These are phyloP conservation scores for Saccharomycopsis sp. DNA, from an alignment of 805 yeast genomes.

Conservation along the genomic window DNA sequence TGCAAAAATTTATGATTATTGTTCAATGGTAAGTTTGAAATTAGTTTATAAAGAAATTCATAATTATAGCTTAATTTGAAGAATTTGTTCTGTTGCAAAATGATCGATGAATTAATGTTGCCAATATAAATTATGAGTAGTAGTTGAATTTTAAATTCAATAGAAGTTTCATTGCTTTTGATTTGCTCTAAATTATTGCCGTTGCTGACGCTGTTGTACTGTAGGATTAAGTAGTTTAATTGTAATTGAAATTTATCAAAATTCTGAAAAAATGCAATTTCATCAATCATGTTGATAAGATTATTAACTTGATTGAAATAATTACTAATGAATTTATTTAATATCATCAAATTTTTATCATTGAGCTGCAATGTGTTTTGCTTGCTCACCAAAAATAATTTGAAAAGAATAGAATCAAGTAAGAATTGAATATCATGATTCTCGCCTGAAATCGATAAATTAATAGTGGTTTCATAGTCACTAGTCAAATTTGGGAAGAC, in stretches of 20 bases:
- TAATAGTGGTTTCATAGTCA: constrained; percentile 25
- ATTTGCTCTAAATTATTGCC: background rate
- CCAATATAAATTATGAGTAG: constrained; percentile 17
- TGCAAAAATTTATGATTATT: constrained; percentile 47
- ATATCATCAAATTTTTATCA: constrained; percentile 6
- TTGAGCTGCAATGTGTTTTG: constrained; percentile 7
- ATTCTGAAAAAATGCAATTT: constrained; percentile 12
- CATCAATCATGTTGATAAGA: constrained; percentile 11
- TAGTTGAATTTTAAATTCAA: constrained; percentile 17
- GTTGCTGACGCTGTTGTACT: constrained; percentile 10
- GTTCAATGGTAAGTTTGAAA: no score
- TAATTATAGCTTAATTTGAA: constrained; percentile 18
- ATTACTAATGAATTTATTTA: constrained; percentile 12
- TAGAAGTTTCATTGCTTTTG: constrained; percentile 11
- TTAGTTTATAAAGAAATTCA: constrained; percentile 6
- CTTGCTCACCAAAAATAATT: constrained; percentile 7
- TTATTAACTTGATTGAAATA: constrained; percentile 13
- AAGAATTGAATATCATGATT: constrained; percentile 23
- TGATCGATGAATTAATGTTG: constrained; percentile 18
- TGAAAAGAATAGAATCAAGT: constrained; percentile 16
- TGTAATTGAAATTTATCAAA: constrained; percentile 14
- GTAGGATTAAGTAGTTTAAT: constrained; percentile 6
- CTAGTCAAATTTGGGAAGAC: constrained; percentile 22
- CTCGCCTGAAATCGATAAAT: constrained; percentile 16
- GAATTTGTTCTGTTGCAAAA: constrained; percentile 4